Base-by-base conservation (phyloP, 163 green algal species). In the Chloroidium sp. region DNA sequence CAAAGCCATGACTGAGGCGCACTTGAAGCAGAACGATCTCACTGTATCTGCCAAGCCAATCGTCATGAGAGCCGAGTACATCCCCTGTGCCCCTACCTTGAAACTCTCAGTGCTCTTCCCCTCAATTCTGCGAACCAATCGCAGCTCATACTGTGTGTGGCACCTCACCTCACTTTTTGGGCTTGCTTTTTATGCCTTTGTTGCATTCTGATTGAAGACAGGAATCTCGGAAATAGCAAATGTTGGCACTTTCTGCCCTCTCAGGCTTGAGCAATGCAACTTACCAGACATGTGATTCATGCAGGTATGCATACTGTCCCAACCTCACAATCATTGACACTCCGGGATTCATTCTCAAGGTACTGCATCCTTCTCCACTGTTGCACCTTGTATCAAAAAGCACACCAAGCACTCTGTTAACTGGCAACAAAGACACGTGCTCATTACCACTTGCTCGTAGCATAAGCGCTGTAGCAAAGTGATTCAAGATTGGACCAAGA, bases 241-340 rank as follows among this genome's bases (percentile, higher is more conserved):
- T 76, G 14, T 80, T 80, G 62, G 36, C 36, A 36, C 36, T 36
- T 36, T 36, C 36, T 36, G 36, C 36, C 36, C 36, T 36, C 36
- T 36, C 36, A 36, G 36, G 36, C 36, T 36, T 36, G 36, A 36
- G 36, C 36, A 36, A 36, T 36, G 36, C 36, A 36, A 36, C 36
- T 36, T 36, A 36, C 36, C 36, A 36, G 36, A 36, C 36, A 36
- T 36, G 36, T 10, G 64, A 72, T n/a, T 1, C 0, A 14, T 78
- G 62, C 85, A 94, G 90, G 85, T 98, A 97, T 79, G 92, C 93
- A 0, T 96, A 91, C 85, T 97, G 92, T 83, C 92, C 95, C 64
- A 98, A 98, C 80, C 89, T 98, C 8, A 98, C 95, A 10, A 97
- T 98, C 82, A 94, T 98, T 61, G 95, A 98, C 85, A 98, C 94